Evolutionary conservation across 192 early-diverging fungal genomes (phyloP).

Genomic region (Podochytrium sp.): DNA sequence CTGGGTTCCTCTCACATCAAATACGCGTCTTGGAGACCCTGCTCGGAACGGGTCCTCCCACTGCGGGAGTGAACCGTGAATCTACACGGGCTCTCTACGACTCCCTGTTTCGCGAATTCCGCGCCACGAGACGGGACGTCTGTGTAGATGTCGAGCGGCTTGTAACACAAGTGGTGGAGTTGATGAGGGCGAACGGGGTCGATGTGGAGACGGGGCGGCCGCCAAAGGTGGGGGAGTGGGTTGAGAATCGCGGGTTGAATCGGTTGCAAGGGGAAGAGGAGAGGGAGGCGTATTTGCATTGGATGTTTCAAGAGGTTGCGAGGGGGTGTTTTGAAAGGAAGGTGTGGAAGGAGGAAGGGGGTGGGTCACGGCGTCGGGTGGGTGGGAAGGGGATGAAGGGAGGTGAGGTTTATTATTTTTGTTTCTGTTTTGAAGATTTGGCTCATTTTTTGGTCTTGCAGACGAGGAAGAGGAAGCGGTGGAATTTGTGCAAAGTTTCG

Average conservation of each 20-base stretch:
- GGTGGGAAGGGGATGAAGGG: no score
- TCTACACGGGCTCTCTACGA: neutral
- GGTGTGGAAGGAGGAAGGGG: no score
- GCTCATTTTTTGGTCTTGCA: no score
- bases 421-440: no score
- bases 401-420: no score
- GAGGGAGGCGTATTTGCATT: conserved; percentile 17
- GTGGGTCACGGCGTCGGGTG: no score
- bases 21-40: neutral
- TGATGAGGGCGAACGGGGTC: conserved; percentile 2
- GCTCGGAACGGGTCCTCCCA: neutral
- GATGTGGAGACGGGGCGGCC: conserved; percentile 9
- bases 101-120: neutral
- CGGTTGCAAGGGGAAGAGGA: neutral
- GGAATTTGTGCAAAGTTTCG: no score
- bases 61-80: no score
- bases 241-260: conserved; percentile 9
- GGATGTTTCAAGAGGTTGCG: conserved; percentile 16
- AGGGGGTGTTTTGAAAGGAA: conserved; percentile 18
- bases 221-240: conserved; percentile 8
- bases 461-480: no score
- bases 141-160: neutral
- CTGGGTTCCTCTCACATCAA: conserved; percentile 5
- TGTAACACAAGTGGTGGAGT: neutral
- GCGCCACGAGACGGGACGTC: conserved; percentile 12